Conservation (phyloP, 2,329 filamentous ascomycete species). For the Microsporum ferrugineum region DNA sequence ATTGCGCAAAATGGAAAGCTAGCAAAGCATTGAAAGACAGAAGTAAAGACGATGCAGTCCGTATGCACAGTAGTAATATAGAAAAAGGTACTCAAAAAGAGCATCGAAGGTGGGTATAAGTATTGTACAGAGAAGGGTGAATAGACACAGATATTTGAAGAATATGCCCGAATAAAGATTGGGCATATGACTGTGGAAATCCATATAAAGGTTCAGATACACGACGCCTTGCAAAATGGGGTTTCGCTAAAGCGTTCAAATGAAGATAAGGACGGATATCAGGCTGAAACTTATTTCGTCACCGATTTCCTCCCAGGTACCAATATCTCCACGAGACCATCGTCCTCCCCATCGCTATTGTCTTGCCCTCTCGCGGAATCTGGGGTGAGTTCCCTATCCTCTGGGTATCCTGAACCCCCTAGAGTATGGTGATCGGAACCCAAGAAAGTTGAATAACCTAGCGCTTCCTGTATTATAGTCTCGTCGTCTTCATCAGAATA, state of each 20-base stretch:
- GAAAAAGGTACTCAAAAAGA: neutral
- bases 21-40: neutral
- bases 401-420: constrained; percentile 14
- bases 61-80: constrained; percentile 1
- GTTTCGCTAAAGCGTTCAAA: neutral
- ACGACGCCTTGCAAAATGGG: neutral
- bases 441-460: constrained; percentile 58
- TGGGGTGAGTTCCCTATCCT: constrained; percentile 15
- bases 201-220: constrained; percentile 3
- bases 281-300: neutral
- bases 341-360: constrained; percentile 33
- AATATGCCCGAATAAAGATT: neutral
- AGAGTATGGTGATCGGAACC: constrained; percentile 19
- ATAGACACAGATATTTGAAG: neutral
- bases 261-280: neutral
- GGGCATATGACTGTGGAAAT: neutral
- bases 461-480: constrained; percentile 49
- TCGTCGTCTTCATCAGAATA: constrained; percentile 44
- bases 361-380: constrained; percentile 30
- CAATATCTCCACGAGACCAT: constrained; percentile 36
- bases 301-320: constrained; percentile 31
- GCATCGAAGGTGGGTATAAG: neutral
- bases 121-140: constrained; percentile 3
- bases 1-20: neutral
- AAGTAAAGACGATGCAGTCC: neutral